Conservation (phyloP, 768 basidiomycete species). For the Tylopilus vinaceipallidus region DNA sequence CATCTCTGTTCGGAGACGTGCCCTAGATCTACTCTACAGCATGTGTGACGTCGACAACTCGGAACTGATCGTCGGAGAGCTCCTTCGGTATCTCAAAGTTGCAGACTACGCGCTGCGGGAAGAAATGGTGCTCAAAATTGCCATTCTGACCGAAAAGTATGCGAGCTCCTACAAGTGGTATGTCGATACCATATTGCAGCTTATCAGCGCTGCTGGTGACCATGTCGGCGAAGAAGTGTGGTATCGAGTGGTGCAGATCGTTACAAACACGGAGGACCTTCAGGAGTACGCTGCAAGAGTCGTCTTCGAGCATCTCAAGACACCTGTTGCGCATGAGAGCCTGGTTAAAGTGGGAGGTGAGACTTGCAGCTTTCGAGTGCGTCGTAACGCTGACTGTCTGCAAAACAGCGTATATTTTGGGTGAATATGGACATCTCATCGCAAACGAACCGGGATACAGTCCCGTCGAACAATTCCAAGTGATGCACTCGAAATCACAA, state of each 20-base stretch:
- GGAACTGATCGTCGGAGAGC: constrained; percentile 92
- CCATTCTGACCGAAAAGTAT: constrained; percentile 98
- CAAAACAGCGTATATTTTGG: constrained; percentile 84
- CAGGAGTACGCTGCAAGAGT: constrained; percentile 95
- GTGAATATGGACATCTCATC: constrained; percentile 97
- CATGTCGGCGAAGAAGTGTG: constrained; percentile 99
- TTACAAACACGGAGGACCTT: constrained; percentile 96
- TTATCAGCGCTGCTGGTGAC: constrained; percentile 96
- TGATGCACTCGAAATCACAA: constrained; percentile 92
- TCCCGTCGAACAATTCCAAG: constrained; percentile 91
- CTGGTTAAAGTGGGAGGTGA: constrained; percentile 93
- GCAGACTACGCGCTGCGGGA: constrained; percentile 96
- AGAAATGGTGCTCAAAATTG: constrained; percentile 99
- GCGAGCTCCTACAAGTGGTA: constrained; percentile 99
- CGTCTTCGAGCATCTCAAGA: constrained; percentile 83
- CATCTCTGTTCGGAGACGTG: constrained; percentile 91
- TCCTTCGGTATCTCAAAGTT: constrained; percentile 89
- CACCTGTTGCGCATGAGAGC: constrained; percentile 86
- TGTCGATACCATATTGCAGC: constrained; percentile 94
- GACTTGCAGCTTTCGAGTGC: constrained; percentile 16
- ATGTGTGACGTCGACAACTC: constrained; percentile 99
- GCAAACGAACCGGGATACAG: constrained; percentile 94
- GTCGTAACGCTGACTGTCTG: constrained; percentile 9
- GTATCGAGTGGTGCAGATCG: constrained; percentile 98
- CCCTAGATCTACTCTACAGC: constrained; percentile 93